Percentiles rank a stretch among this genome's conserved stretches.
Conservation (phyloP, 768 basidiomycete genomes). For the Boletus sp. region DNA sequence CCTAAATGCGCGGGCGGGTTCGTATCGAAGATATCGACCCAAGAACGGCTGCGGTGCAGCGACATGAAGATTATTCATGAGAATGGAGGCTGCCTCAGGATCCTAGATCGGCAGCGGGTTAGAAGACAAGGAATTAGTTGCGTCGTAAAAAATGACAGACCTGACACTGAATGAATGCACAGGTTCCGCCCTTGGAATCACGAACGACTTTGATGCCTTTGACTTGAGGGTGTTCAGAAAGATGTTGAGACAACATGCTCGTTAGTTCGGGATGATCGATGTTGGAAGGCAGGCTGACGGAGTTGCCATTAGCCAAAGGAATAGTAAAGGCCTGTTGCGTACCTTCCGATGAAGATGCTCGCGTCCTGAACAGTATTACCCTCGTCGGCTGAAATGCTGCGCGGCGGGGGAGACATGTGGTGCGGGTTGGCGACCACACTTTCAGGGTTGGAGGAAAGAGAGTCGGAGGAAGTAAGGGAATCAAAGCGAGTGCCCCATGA, state of each 20-base stretch:
- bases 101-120: conserved; percentile 38
- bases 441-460: conserved; percentile 38
- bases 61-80: conserved; percentile 60
- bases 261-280: conserved; percentile 63
- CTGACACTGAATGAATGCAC: conserved; percentile 85
- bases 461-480: conserved; percentile 51
- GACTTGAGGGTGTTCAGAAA: conserved; percentile 62
- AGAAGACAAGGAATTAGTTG: background rate
- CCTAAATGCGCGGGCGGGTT: conserved; percentile 72
- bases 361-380: conserved; percentile 56
- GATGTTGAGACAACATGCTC: conserved; percentile 58
- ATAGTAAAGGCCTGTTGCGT: conserved; percentile 3
- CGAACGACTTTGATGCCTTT: conserved; percentile 69
- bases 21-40: conserved; percentile 72
- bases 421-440: conserved; percentile 6
- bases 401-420: conserved; percentile 14
- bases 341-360: conserved; percentile 86
- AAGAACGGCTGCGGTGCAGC: conserved; percentile 59
- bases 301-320: conserved; percentile 8
- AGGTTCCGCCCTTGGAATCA: conserved; percentile 73
- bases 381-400: conserved; percentile 16
- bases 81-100: conserved; percentile 49
- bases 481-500: conserved; percentile 76
- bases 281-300: conserved; percentile 60
- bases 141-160: conserved; percentile 37